Evolutionary conservation across 2,329 filamentous ascomycete genomes (phyloP).

Genomic region (Colletotrichum sp.): DNA sequence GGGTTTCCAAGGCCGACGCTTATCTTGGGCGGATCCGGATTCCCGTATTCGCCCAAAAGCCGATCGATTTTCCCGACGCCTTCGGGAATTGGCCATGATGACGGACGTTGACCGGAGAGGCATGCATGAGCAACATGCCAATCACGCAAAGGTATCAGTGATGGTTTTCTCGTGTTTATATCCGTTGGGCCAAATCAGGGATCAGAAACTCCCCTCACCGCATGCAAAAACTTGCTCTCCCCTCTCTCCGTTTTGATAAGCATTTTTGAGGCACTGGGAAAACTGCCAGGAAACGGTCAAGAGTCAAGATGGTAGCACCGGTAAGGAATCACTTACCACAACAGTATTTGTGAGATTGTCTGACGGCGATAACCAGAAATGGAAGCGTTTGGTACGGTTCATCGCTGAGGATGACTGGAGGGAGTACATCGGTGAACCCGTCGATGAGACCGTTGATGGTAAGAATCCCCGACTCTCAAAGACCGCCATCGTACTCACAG

Average conservation of each 20-base stretch:
- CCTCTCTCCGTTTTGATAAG: background rate
- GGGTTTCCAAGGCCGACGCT: background rate
- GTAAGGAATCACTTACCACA: background rate
- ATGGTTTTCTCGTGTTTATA: background rate
- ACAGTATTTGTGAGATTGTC: rapidly evolving
- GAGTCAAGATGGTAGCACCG: conserved; percentile 1
- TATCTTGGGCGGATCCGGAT: background rate
- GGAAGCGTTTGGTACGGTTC: conserved; percentile 28
- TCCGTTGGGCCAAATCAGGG: background rate
- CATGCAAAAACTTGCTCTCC: background rate
- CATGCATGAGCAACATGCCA: background rate
- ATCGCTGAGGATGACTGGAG: conserved; percentile 26
- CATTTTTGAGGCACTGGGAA: background rate
- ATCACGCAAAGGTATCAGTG: background rate
- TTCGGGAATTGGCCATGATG: background rate
- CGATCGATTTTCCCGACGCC: conserved; percentile 5
- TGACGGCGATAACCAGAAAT: conserved; percentile 6
- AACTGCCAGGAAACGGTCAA: background rate
- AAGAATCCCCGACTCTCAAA: background rate
- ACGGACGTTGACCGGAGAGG: background rate
- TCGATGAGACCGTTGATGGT: conserved; percentile 25
- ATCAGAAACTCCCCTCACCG: background rate
- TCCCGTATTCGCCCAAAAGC: background rate
- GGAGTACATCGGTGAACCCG: conserved; percentile 28
- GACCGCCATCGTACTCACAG: background rate